phyloP scores from a whole-genome alignment of 2,329 filamentous ascomycete genomes.

The Paracoccidioides lutzii region DNA sequence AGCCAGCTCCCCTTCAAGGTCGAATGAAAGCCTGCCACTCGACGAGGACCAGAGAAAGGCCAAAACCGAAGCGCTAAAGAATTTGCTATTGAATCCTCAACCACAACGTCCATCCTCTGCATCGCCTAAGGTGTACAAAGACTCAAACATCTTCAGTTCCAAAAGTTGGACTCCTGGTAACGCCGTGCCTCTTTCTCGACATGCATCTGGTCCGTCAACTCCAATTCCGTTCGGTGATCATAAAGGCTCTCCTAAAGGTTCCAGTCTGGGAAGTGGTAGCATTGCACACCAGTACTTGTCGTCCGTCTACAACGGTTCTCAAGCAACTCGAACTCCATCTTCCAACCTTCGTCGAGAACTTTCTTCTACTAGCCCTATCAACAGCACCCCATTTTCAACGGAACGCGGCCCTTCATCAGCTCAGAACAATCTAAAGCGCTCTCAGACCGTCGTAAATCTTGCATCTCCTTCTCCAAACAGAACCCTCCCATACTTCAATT shows the following conservation, averaged over 20 bases:
- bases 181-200: not conserved
- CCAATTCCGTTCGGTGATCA: conserved; percentile 11
- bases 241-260: conserved; percentile 4
- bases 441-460: not conserved
- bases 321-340: conserved; percentile 16
- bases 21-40: conserved; percentile 13
- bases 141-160: conserved; percentile 12
- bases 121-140: conserved; percentile 16
- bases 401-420: conserved; percentile 12
- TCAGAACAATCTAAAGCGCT: conserved; percentile 13
- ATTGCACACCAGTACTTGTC: conserved; percentile 15
- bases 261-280: conserved; percentile 10
- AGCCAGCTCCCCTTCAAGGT: conserved; percentile 21
- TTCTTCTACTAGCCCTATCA: conserved; percentile 14
- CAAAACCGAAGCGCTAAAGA: conserved; percentile 35
- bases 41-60: conserved; percentile 30
- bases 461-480: conserved; percentile 8
- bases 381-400: conserved; percentile 5
- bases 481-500: conserved; percentile 6
- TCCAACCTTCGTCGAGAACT: conserved; percentile 23
- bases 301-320: conserved; percentile 13
- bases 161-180: not conserved
- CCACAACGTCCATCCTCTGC: conserved; percentile 25
- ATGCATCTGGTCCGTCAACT: conserved; percentile 21
- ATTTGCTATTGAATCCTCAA: conserved; percentile 31